Evolutionary conservation across 441 rosid species (phyloP).

Genomic region (Dalechampia spathulata): DNA sequence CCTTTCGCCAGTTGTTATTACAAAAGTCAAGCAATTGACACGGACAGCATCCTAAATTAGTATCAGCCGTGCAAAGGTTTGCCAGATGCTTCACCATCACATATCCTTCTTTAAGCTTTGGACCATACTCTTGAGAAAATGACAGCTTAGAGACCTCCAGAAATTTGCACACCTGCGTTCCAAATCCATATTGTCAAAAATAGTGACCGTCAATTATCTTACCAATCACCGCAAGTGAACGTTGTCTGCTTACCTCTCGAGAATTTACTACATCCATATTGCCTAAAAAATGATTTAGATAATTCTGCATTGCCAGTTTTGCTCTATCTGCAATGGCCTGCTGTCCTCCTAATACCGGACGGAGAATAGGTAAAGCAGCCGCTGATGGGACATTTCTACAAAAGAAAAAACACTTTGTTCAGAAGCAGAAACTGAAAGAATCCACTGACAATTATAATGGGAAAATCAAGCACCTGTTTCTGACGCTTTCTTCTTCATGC

Average conservation of each 20-base stretch:
- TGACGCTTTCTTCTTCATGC: conserved; percentile 65
- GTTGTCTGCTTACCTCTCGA: conserved; percentile 51
- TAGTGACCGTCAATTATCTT: too few species aligned
- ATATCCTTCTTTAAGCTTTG: conserved; percentile 90
- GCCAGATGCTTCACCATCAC: conserved; percentile 88
- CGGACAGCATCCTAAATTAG: conserved; percentile 50
- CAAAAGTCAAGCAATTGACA: conserved; percentile 72
- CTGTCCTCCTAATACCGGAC: conserved; percentile 88
- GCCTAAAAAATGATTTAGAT: conserved; percentile 89
- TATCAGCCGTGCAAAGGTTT: conserved; percentile 47
- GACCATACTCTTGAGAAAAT: conserved; percentile 85
- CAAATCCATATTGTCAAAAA: conserved; percentile 20
- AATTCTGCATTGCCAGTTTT: conserved; percentile 94
- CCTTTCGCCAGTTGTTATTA: conserved; percentile 92
- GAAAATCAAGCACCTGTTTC: conserved; percentile 67
- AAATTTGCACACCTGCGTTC: conserved; percentile 88
- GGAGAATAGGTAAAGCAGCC: conserved; percentile 85
- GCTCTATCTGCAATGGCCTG: conserved; percentile 85
- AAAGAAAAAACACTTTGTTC: conserved; percentile 15
- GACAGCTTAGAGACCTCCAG: conserved; percentile 97
- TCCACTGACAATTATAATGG: too few species aligned
- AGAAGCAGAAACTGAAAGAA: too few species aligned
- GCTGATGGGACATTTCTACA: conserved; percentile 92
- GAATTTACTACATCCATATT: conserved; percentile 92
- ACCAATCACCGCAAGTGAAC: background rate